These are phyloP conservation scores for Colletotrichum orbiculare DNA, from an alignment of 2,329 filamentous ascomycete genomes.

Conservation along the genomic window DNA sequence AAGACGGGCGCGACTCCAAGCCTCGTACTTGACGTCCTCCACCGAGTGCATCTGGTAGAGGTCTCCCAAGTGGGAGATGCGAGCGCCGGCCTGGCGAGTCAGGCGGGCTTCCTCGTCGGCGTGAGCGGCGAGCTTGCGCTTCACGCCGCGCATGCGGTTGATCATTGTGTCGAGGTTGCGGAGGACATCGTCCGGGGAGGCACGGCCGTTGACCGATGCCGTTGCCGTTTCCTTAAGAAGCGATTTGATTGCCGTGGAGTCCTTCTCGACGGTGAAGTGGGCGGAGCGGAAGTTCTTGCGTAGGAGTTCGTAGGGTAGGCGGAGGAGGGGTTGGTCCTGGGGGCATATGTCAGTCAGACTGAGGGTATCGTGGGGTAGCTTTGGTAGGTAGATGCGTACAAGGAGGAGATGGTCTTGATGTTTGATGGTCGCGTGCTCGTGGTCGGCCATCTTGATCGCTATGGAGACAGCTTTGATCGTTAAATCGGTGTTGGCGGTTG, in stretches of 20 bases:
- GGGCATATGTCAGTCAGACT: constrained; percentile 11
- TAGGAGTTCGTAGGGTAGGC: constrained; percentile 90
- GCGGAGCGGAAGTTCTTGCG: constrained; percentile 93
- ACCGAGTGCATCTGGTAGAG: constrained; percentile 83
- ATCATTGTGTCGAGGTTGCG: constrained; percentile 87
- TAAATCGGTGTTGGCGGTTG: no score
- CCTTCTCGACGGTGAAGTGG: constrained; percentile 80
- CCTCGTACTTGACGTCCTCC: constrained; percentile 92
- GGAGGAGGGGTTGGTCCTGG: constrained; percentile 93
- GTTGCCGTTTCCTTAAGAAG: constrained; percentile 73
- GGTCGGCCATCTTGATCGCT: constrained; percentile 64
- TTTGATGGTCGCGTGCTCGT: constrained; percentile 74
- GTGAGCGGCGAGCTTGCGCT: constrained; percentile 83
- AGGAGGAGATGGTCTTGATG: constrained; percentile 81
- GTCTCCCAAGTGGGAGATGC: constrained; percentile 83
- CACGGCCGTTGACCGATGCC: constrained; percentile 71
- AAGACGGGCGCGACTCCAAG: constrained; percentile 84
- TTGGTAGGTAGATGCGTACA: constrained; percentile 52
- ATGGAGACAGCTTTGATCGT: not conserved
- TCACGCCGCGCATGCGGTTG: constrained; percentile 83
- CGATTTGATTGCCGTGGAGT: constrained; percentile 71
- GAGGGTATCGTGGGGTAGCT: not conserved
- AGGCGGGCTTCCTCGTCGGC: constrained; percentile 84
- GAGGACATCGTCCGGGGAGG: constrained; percentile 77
- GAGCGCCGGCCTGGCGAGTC: constrained; percentile 79